Evolutionary conservation across 2,329 filamentous ascomycete genomes (phyloP).

Genomic region (Aureobasidium musti): DNA sequence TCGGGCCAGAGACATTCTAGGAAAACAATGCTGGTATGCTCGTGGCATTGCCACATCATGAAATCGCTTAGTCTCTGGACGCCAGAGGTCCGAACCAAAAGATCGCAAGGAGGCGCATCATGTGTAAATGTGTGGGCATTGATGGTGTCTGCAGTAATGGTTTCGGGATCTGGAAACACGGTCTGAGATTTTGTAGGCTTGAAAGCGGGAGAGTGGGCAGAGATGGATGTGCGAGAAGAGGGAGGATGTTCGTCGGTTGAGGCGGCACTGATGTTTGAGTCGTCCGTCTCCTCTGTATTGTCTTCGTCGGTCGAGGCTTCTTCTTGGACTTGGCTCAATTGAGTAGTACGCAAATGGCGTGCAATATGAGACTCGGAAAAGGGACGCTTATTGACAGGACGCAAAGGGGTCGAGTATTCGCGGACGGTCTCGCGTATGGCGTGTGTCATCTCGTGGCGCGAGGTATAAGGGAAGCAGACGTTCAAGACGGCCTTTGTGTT

Average conservation of each 20-base stretch:
- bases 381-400: constrained; percentile 57
- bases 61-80: constrained; percentile 94
- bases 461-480: constrained; percentile 97
- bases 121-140: constrained; percentile 86
- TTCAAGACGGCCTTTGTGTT: constrained; percentile 81
- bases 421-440: constrained; percentile 85
- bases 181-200: constrained; percentile 41
- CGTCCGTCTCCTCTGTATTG: constrained; percentile 31
- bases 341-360: constrained; percentile 69
- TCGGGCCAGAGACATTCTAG: constrained; percentile 92
- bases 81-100: constrained; percentile 89
- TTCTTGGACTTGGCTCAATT: constrained; percentile 47
- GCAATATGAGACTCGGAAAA: constrained; percentile 89
- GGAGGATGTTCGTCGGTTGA: constrained; percentile 38
- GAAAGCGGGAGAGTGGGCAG: constrained; percentile 43
- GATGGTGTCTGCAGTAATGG: constrained; percentile 79
- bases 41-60: constrained; percentile 97
- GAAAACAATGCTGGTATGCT: constrained; percentile 90
- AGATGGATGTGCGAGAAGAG: constrained; percentile 44
- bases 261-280: constrained; percentile 29
- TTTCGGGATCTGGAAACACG: constrained; percentile 74
- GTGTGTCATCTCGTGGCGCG: constrained; percentile 89
- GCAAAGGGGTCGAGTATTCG: constrained; percentile 72
- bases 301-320: constrained; percentile 30
- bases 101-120: constrained; percentile 80